Evolutionary conservation across 345 rosid genomes (phyloP), one percentile per base, ranked within the genome.

Genomic region (Mercurialis annua): DNA sequence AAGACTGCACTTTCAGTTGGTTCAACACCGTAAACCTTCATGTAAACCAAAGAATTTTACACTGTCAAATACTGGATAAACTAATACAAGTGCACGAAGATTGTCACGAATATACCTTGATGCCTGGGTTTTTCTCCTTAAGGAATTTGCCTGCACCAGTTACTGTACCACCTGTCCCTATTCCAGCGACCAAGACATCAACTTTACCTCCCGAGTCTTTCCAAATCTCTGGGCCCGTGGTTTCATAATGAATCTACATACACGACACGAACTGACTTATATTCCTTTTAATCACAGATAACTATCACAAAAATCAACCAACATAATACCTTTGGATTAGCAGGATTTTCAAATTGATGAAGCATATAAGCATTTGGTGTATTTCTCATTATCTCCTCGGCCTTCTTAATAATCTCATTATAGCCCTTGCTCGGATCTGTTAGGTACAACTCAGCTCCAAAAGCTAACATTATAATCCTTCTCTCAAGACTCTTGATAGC

Each of bases 201-300:
- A 67, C 71, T 66, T 67, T 31, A 17, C 76, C 76, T 18, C 49
- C 71, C 1, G 71, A 60, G n/a, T 61, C 63, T 30, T 54, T 73
- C 76, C 76, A 73, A 42, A 73, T 73, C 62, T 73, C 76, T 15
- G 76, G 76, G 16, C 76, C 76, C 3, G 76, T 73, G 67, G 76
- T 59, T 73, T 73, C 71, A 66, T 73, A 72, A 54, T 66, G 76
- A 60, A 51, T 64, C 66, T 69, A 26, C 49, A 36, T 0, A 40
- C 34, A 49, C 11, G 1, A 40, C 10, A 40, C 14, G 58, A 69
- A 20, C 24, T 36, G 9, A 60, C 36, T 50, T 27, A 11, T 33
- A 47, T 33, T 34, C 27, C 6, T 50, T 38, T 51, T 3, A 12
- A 21, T 11, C 10, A 58, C 11, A 24, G 30, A 66, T n/a, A 8